Conservation (phyloP, 164 flowering plant genomes). For the Malania oleifera region DNA sequence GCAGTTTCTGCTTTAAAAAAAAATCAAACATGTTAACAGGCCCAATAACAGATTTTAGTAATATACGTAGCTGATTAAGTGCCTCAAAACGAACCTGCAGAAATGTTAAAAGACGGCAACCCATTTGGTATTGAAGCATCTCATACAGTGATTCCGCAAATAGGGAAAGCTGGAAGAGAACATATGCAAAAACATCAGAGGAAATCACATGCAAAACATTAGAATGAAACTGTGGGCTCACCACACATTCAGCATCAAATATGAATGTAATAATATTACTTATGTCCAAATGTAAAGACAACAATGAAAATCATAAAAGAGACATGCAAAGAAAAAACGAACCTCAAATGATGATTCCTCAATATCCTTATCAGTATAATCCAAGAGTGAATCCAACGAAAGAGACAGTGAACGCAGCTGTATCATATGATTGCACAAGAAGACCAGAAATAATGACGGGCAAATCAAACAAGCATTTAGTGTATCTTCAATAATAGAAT, state of each 20-base stretch:
- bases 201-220: too few relatives aligned
- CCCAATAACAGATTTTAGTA: too few relatives aligned
- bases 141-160: slow-evolving; percentile 90
- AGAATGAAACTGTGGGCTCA: background rate
- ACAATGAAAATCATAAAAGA: background rate
- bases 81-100: slow-evolving; percentile 62
- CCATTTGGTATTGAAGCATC: slow-evolving; percentile 98
- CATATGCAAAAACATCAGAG: background rate
- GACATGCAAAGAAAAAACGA: slow-evolving; percentile 5
- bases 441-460: background rate
- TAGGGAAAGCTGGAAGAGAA: slow-evolving; percentile 61
- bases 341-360: slow-evolving; percentile 98
- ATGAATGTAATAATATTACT: too few relatives aligned
- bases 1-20: slow-evolving; percentile 68
- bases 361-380: slow-evolving; percentile 76
- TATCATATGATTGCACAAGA: slow-evolving; percentile 7
- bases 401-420: slow-evolving; percentile 82
- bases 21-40: too few relatives aligned
- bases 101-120: slow-evolving; percentile 62
- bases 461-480: too few relatives aligned
- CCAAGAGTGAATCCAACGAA: slow-evolving; percentile 93
- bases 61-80: background rate
- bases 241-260: background rate
- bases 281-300: too few relatives aligned
- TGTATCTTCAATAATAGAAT: background rate